Evolutionary conservation across 2,329 filamentous ascomycete genomes (phyloP).

Genomic region (Aspergillus arachidicola): DNA sequence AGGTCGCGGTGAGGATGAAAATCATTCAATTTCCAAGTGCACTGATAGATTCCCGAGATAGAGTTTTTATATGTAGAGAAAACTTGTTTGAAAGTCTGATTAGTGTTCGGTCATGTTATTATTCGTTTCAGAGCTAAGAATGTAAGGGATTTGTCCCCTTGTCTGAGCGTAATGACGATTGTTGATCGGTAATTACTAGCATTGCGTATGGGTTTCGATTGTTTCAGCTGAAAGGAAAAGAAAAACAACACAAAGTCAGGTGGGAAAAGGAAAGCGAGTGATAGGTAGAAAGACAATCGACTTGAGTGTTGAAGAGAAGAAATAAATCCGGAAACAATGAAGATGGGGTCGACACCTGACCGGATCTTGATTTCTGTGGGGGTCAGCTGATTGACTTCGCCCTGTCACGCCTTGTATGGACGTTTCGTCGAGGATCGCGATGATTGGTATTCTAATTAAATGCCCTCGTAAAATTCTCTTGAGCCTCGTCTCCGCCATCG

Average conservation of each 20-base stretch:
- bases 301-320: neutral
- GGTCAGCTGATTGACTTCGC: conserved; percentile 7
- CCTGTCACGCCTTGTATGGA: neutral
- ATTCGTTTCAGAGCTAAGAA: neutral
- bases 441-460: conserved; percentile 1
- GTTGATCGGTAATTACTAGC: neutral
- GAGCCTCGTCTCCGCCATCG: conserved; percentile 1
- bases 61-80: neutral
- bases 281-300: neutral
- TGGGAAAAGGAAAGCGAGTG: neutral
- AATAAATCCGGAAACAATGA: neutral
- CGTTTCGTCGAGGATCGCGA: neutral
- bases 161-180: neutral
- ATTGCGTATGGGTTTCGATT: neutral
- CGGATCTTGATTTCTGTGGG: neutral
- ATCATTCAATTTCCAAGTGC: neutral
- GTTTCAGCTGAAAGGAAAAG: neutral
- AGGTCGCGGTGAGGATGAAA: neutral
- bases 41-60: neutral
- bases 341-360: neutral
- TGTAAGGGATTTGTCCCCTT: neutral
- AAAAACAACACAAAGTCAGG: neutral
- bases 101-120: conserved; percentile 5
- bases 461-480: neutral
- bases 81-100: neutral